These are phyloP conservation scores for Salvia rosmarinus DNA, from an alignment of 257 asterid species.

Conservation along the genomic window DNA sequence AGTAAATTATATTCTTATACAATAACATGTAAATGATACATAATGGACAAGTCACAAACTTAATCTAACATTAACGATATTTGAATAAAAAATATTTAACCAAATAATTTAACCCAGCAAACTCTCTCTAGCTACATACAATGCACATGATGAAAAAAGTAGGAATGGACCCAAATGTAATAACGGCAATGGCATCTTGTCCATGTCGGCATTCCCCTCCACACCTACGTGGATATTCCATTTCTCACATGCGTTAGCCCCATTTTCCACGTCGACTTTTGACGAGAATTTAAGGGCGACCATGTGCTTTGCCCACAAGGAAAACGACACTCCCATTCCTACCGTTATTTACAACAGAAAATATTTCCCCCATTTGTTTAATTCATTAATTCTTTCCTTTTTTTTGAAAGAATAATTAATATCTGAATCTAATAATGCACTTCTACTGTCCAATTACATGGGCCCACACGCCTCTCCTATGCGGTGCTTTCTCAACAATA, in stretches of 20 bases:
- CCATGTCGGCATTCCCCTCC: slow-evolving; percentile 46
- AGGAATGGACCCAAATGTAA: slow-evolving; percentile 42
- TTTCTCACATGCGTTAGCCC: slow-evolving; percentile 36
- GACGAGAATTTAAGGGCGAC: slow-evolving; percentile 25
- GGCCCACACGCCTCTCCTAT: too few species aligned
- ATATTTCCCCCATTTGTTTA: slow-evolving; percentile 15
- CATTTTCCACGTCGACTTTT: slow-evolving; percentile 30
- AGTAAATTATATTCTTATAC: too few species aligned
- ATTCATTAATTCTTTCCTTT: too few species aligned
- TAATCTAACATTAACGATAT: too few species aligned
- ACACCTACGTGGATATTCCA: slow-evolving; percentile 11
- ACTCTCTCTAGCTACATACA: slow-evolving; percentile 31
- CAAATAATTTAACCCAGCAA: too few species aligned
- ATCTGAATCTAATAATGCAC: too few species aligned
- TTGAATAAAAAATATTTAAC: too few species aligned
- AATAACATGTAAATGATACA: too few species aligned
- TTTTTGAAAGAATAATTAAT: too few species aligned
- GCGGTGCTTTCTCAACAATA: too few species aligned
- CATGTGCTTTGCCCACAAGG: slow-evolving; percentile 37
- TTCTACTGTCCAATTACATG: too few species aligned
- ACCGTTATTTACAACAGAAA: slow-evolving; percentile 30
- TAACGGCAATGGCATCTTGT: slow-evolving; percentile 38
- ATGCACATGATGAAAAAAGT: slow-evolving; percentile 37
- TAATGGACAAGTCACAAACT: too few species aligned
- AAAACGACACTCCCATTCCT: slow-evolving; percentile 27